phyloP scores from a whole-genome alignment of 345 rosid genomes.

The Arabidopsis suecica region DNA sequence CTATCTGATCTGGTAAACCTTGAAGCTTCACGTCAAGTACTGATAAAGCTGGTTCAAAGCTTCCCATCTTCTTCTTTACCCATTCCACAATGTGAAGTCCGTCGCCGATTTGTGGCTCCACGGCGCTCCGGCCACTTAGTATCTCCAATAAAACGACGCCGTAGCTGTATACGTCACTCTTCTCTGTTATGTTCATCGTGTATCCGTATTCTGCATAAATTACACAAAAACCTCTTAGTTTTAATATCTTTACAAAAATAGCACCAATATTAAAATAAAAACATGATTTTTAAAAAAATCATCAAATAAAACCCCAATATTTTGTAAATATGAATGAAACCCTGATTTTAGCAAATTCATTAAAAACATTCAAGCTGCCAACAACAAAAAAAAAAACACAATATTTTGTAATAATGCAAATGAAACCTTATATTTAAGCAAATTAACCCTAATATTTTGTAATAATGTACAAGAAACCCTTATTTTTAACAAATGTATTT shows the following conservation, averaged over 20 bases:
- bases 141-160: constrained; percentile 94
- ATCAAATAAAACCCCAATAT: not conserved
- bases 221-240: not conserved
- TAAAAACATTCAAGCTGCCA: too few species aligned
- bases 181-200: constrained; percentile 94
- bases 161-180: constrained; percentile 93
- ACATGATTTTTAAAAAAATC: not conserved
- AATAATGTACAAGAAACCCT: not conserved
- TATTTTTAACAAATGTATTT: not conserved
- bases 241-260: not conserved
- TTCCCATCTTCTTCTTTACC: constrained; percentile 98
- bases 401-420: not conserved
- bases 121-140: constrained; percentile 82
- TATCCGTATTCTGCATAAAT: constrained; percentile 82
- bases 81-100: constrained; percentile 93
- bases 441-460: not conserved
- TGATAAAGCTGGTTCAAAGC: constrained; percentile 79
- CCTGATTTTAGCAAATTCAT: not conserved
- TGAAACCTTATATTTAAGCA: too few species aligned
- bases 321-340: not conserved
- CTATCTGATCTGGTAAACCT: constrained; percentile 84
- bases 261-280: not conserved
- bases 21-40: constrained; percentile 83
- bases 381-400: not conserved
- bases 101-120: constrained; percentile 69